Base-by-base conservation (phyloP, 2,329 filamentous ascomycete genomes). In the Neofusicoccum sp. region DNA sequence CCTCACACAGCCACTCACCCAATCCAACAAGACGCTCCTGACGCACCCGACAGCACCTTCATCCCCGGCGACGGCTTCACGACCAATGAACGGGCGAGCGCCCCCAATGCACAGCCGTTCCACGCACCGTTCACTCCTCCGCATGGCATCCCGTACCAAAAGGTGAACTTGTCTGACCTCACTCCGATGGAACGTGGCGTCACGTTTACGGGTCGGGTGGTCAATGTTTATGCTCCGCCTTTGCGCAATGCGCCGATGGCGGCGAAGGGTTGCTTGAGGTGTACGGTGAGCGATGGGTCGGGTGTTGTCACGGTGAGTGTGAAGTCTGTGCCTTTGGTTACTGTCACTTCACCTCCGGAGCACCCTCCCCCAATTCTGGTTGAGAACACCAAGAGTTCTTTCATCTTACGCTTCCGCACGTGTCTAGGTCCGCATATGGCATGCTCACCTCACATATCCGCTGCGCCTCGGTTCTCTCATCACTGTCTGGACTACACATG, bases 211-310 rank as follows among this genome's bases (percentile, higher is more conserved):
- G 85, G 85, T 1, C 76, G 85, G 30, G 69, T 87, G 11, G 82
- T 84, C 9, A 86, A 86, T 67, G 78, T 85, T 63, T 80, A 73
- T 49, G 75, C 82, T 31, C 71, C 77, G 6, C 66, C 69, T 24
- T 71, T 71, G 3, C 78, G 73, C 61, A 79, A 76, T 63, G 75
- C 72, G 40, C 75, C 79, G 36, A 71, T 69, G 38, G 75, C 76
- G 40, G 80, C 82, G 2, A 77, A 78, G 63, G 81, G 82, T 12
- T 83, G 79, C 66, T 72, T 85, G 60, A 81, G 80, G 58, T 67
- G 87, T 7, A 76, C 83, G 33, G 67, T 87, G n/a, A 81, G 80
- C 51, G 85, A 87, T 68, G 77, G 83, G 44, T 80, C 77, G 0
- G 84, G 78, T 2, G 79, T 78, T 3, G 77, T 86, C 61, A 81